Evolutionary conservation across 306 rosid genomes (phyloP).

Genomic region (Prunus dulcis): DNA sequence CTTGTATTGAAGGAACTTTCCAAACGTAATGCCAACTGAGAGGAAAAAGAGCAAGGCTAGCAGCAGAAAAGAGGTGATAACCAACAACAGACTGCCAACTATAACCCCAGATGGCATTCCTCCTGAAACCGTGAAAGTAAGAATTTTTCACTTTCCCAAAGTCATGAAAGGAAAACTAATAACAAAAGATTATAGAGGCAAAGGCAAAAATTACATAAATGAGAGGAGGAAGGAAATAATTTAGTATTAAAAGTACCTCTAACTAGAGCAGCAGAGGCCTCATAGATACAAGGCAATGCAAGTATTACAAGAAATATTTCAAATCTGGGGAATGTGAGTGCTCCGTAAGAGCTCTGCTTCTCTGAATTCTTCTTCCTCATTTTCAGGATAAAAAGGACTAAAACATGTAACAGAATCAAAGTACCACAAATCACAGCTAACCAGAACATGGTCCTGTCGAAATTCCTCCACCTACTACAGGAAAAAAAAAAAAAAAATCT

Average conservation of each 20-base stretch:
- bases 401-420: slow-evolving; percentile 58
- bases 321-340: slow-evolving; percentile 77
- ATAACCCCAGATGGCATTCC: slow-evolving; percentile 47
- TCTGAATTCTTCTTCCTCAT: slow-evolving; percentile 56
- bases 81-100: slow-evolving; percentile 64
- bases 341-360: slow-evolving; percentile 55
- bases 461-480: slow-evolving; percentile 69
- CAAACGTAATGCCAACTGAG: slow-evolving; percentile 79
- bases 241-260: slow-evolving; percentile 45
- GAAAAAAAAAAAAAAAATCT: neutral
- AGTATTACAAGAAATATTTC: slow-evolving; percentile 76
- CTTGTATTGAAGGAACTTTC: slow-evolving; percentile 85
- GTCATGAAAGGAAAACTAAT: slow-evolving; percentile 7
- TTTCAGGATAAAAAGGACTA: slow-evolving; percentile 62
- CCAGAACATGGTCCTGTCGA: slow-evolving; percentile 79
- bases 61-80: slow-evolving; percentile 41
- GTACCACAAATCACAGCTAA: slow-evolving; percentile 63
- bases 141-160: slow-evolving; percentile 3
- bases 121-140: slow-evolving; percentile 42
- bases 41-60: slow-evolving; percentile 71
- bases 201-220: neutral
- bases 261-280: slow-evolving; percentile 63
- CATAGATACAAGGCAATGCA: slow-evolving; percentile 66
- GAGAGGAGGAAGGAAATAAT: neutral
- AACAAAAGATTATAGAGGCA: neutral